Conservation (phyloP, 768 basidiomycete species). For the Pulveroboletus sp. region DNA sequence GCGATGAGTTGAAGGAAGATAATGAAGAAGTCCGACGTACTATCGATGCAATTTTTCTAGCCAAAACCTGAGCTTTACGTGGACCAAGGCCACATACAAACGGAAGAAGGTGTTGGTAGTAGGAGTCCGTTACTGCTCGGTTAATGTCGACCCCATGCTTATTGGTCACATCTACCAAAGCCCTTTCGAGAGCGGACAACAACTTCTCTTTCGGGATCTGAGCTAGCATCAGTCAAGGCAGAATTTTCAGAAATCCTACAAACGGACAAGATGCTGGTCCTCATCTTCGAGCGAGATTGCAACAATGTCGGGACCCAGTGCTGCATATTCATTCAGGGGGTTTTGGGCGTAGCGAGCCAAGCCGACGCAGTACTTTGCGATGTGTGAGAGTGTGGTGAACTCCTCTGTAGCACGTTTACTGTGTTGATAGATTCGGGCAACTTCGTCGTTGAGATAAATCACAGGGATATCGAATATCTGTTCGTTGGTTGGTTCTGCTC, state of each 20-base stretch:
- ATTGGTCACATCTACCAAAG: slow-evolving; percentile 87
- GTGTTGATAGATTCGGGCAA: slow-evolving; percentile 92
- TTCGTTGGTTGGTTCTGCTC: slow-evolving; percentile 34
- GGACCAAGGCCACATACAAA: slow-evolving; percentile 94
- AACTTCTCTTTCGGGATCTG: slow-evolving; percentile 89
- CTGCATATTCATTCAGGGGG: slow-evolving; percentile 92
- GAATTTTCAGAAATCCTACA: not conserved
- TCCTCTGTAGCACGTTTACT: slow-evolving; percentile 83
- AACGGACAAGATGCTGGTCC: slow-evolving; percentile 77
- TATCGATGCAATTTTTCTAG: slow-evolving; percentile 74
- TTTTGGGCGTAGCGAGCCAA: slow-evolving; percentile 91
- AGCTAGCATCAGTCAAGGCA: slow-evolving; percentile 4
- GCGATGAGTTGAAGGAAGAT: not conserved
- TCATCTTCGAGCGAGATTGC: slow-evolving; percentile 84
- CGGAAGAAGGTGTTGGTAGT: slow-evolving; percentile 85
- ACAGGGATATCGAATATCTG: slow-evolving; percentile 63
- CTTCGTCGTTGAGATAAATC: slow-evolving; percentile 84
- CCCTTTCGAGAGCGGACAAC: slow-evolving; percentile 75
- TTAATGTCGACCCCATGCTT: slow-evolving; percentile 97
- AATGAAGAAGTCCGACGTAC: slow-evolving; percentile 41
- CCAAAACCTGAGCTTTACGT: slow-evolving; percentile 82
- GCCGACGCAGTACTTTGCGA: slow-evolving; percentile 90
- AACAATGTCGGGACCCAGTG: slow-evolving; percentile 79
- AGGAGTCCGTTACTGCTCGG: slow-evolving; percentile 81
- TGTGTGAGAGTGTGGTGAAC: slow-evolving; percentile 71